Evolutionary conservation across 2,329 filamentous ascomycete genomes (phyloP).

Genomic region (Pseudopithomyces maydicus): DNA sequence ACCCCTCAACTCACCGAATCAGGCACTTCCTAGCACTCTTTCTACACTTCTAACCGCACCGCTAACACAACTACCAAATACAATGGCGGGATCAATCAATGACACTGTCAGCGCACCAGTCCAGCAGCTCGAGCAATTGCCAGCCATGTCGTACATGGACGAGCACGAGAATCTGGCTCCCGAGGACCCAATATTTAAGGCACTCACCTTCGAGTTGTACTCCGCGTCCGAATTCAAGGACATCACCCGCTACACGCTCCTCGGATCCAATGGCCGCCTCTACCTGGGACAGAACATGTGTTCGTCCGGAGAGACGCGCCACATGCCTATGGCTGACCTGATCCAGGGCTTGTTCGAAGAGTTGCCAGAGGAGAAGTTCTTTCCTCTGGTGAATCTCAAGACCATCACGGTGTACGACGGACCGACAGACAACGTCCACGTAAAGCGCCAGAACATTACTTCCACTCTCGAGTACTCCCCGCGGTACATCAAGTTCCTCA

Average conservation of each 20-base stretch:
- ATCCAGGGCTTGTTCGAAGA: background rate
- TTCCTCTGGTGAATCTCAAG: background rate
- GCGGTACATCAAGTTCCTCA: background rate
- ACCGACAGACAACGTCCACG: background rate
- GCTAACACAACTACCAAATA: too few relatives aligned
- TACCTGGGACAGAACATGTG: background rate
- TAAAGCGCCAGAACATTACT: slow-evolving; percentile 6
- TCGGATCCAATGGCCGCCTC: background rate
- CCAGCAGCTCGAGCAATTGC: too few relatives aligned
- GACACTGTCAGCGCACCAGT: too few relatives aligned
- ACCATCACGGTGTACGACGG: background rate
- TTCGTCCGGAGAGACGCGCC: background rate
- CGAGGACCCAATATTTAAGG: too few relatives aligned
- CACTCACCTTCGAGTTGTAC: too few relatives aligned
- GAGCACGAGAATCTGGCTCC: too few relatives aligned
- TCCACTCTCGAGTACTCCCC: background rate
- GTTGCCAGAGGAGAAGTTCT: background rate
- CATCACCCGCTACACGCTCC: background rate
- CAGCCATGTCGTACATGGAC: too few relatives aligned
- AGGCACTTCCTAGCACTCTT: too few relatives aligned
- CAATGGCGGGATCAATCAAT: too few relatives aligned
- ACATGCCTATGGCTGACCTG: background rate
- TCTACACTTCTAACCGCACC: too few relatives aligned
- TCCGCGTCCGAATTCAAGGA: too few relatives aligned
- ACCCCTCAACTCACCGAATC: too few relatives aligned